phyloP scores from a whole-genome alignment of 108 stramenopile species.

The Phaeodactylum tricornutum region DNA sequence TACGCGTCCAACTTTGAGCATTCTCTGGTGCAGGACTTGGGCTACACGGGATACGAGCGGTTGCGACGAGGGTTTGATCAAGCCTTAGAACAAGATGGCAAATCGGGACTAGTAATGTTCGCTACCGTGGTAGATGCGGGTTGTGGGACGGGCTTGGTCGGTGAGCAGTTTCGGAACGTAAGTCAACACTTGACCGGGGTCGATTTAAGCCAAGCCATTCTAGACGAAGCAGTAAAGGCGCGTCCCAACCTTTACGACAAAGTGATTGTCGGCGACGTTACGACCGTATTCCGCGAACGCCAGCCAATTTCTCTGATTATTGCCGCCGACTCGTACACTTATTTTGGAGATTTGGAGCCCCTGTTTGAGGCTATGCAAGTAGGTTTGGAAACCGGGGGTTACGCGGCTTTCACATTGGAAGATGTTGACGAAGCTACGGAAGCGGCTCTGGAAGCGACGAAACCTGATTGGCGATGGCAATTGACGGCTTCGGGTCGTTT shows the following conservation, averaged over 20 bases:
- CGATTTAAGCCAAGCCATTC: constrained; percentile 50
- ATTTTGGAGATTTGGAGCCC: constrained; percentile 60
- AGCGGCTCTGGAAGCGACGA: constrained; percentile 24
- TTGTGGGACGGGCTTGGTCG: constrained; percentile 67
- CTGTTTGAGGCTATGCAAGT: constrained; percentile 51
- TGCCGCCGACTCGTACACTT: constrained; percentile 66
- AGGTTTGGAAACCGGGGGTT: constrained; percentile 35
- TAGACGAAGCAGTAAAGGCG: constrained; percentile 42
- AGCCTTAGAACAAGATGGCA: constrained; percentile 15
- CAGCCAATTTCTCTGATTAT: constrained; percentile 50
- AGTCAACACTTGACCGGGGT: constrained; percentile 53
- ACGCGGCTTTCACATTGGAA: constrained; percentile 57
- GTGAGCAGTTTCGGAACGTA: constrained; percentile 66
- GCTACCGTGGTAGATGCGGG: constrained; percentile 52
- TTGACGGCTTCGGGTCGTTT: constrained; percentile 55
- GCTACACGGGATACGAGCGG: constrained; percentile 56
- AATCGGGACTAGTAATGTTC: constrained; percentile 20
- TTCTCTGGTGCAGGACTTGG: constrained; percentile 57
- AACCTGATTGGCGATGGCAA: constrained; percentile 78
- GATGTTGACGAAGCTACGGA: constrained; percentile 45
- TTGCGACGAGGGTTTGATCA: constrained; percentile 50
- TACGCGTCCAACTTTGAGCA: constrained; percentile 67
- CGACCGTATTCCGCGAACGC: constrained; percentile 24
- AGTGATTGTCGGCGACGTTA: constrained; percentile 43
- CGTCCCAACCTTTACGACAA: constrained; percentile 62